Evolutionary conservation across 1,284 basidiomycete genomes (phyloP).

Genomic region (Pterulicium gracile): DNA sequence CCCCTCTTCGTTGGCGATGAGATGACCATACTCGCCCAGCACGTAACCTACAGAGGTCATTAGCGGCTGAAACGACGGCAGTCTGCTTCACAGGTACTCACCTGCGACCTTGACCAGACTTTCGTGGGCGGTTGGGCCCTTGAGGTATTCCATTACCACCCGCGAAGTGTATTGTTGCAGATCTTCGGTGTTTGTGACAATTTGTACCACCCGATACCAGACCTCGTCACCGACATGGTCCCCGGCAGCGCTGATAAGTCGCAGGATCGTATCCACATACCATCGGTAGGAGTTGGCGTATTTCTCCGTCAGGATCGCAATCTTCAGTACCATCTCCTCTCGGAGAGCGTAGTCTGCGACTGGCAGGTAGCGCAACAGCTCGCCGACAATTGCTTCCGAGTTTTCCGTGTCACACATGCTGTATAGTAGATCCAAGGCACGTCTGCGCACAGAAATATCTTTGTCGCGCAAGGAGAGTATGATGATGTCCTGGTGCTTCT

Average conservation of each 20-base stretch:
- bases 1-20: constrained; percentile 91
- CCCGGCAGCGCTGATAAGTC: constrained; percentile 92
- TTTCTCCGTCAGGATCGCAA: constrained; percentile 96
- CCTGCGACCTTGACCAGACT: constrained; percentile 96
- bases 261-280: constrained; percentile 95
- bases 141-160: constrained; percentile 88
- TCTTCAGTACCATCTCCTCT: constrained; percentile 98
- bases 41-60: constrained; percentile 63
- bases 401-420: constrained; percentile 98
- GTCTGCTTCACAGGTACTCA: constrained; percentile 22
- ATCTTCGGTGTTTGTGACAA: constrained; percentile 97
- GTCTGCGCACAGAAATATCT: constrained; percentile 91
- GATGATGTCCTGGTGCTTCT: constrained; percentile 93
- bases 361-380: constrained; percentile 86
- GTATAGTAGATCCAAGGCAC: constrained; percentile 92
- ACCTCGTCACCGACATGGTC: constrained; percentile 99
- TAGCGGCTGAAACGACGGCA: too few species aligned
- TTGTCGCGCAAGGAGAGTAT: constrained; percentile 91
- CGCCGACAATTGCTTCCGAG: constrained; percentile 90
- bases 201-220: constrained; percentile 98
- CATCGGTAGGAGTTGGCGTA: constrained; percentile 92
- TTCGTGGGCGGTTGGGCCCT: constrained; percentile 86
- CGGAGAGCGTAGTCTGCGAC: constrained; percentile 93
- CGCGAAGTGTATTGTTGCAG: constrained; percentile 91
- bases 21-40: constrained; percentile 93